These are phyloP conservation scores for Cyclotella cryptica DNA, from an alignment of 108 stramenopile genomes.

Conservation along the genomic window DNA sequence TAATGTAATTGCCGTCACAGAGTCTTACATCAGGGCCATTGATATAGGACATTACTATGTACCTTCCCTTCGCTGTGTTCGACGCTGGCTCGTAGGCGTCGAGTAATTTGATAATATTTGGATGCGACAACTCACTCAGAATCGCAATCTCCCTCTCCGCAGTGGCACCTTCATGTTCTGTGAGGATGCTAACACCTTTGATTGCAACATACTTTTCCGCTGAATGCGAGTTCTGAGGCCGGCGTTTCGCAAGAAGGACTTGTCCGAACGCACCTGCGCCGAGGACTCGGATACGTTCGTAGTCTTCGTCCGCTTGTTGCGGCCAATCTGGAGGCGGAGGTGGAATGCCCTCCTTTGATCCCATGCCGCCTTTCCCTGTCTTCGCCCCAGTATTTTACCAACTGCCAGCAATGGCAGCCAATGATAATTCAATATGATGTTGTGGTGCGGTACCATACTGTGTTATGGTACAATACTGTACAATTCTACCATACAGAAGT, in stretches of 20 bases:
- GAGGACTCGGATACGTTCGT: slow-evolving; percentile 75
- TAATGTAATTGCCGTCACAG: slow-evolving; percentile 1
- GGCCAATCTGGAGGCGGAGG: slow-evolving; percentile 66
- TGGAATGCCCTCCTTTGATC: neutral
- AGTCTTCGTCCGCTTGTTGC: slow-evolving; percentile 69
- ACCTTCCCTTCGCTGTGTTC: slow-evolving; percentile 16
- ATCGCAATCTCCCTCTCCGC: slow-evolving; percentile 82
- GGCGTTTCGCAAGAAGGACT: slow-evolving; percentile 71
- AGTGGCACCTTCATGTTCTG: slow-evolving; percentile 68
- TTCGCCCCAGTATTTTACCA: no score
- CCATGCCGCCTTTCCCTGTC: no score
- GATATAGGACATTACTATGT: slow-evolving; percentile 36
- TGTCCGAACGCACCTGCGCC: slow-evolving; percentile 76
- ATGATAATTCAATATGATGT: no score
- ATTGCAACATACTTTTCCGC: slow-evolving; percentile 73
- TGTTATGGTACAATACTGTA: no score
- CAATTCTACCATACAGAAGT: no score
- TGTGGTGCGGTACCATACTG: no score
- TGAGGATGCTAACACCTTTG: slow-evolving; percentile 77
- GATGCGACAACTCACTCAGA: slow-evolving; percentile 69
- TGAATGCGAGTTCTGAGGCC: neutral
- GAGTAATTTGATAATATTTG: slow-evolving; percentile 76
- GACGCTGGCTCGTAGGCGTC: slow-evolving; percentile 59
- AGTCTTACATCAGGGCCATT: slow-evolving; percentile 38
- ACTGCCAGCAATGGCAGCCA: no score